Conservation (phyloP, 768 basidiomycete genomes). For the Lyophyllum atratum region DNA sequence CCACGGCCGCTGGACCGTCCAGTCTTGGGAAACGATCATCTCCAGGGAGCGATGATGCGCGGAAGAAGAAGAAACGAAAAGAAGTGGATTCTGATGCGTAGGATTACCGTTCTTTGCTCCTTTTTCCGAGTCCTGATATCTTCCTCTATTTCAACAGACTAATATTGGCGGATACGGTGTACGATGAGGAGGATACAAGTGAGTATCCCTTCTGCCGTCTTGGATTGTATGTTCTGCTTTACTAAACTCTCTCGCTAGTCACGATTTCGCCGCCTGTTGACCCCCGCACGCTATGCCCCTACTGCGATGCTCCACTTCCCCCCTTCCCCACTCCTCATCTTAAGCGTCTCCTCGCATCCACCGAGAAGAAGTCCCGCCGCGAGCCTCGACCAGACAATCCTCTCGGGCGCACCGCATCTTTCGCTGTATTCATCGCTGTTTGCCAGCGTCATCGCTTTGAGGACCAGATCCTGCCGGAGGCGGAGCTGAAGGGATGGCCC, state of each 20-base stretch:
- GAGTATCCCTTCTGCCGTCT: conserved; percentile 33
- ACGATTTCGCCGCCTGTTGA: conserved; percentile 46
- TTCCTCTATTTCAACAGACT: conserved; percentile 9
- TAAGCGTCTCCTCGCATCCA: conserved; percentile 49
- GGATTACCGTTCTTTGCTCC: background rate
- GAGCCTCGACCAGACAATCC: conserved; percentile 73
- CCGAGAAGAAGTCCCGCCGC: conserved; percentile 52
- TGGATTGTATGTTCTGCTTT: no score
- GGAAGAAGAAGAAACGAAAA: conserved; percentile 33
- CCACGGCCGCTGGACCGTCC: conserved; percentile 12
- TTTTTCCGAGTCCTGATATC: background rate
- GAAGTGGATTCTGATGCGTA: conserved; percentile 18
- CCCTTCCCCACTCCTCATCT: conserved; percentile 60
- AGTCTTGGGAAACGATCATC: conserved; percentile 22
- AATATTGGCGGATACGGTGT: background rate
- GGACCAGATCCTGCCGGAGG: conserved; percentile 69
- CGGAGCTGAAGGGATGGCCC: conserved; percentile 75
- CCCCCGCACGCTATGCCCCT: conserved; percentile 74
- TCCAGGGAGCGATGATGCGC: conserved; percentile 33
- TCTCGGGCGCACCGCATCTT: conserved; percentile 56
- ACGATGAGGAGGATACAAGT: conserved; percentile 11
- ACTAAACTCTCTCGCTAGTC: conserved; percentile 36
- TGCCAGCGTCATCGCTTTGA: conserved; percentile 85
- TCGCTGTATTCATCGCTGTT: conserved; percentile 62
- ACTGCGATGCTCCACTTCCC: conserved; percentile 76